Conservation (phyloP, 2,329 filamentous ascomycete genomes). For the Aspergillus neoniger region DNA sequence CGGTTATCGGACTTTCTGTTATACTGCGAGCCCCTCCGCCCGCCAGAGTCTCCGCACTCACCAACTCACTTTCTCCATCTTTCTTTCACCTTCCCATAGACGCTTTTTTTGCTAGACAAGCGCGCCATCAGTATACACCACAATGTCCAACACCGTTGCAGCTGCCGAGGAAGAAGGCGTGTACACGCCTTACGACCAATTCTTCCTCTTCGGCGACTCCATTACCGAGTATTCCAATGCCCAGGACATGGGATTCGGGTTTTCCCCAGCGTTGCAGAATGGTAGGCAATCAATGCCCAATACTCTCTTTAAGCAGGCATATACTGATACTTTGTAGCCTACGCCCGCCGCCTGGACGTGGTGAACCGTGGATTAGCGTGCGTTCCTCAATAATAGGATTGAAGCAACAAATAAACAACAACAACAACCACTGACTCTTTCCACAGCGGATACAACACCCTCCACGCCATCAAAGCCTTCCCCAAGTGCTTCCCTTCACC, state of each 20-base stretch:
- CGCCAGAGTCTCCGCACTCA: neutral
- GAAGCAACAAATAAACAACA: constrained; percentile 4
- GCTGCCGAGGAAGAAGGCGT: constrained; percentile 11
- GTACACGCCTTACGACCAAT: constrained; percentile 63
- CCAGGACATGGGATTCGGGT: constrained; percentile 68
- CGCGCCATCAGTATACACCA: neutral
- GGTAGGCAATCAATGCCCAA: constrained; percentile 51
- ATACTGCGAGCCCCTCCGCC: neutral
- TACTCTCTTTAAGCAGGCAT: neutral
- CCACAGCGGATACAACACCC: constrained; percentile 74
- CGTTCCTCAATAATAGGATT: constrained; percentile 7
- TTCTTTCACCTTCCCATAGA: neutral
- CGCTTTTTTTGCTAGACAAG: neutral
- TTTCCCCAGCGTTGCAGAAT: constrained; percentile 70
- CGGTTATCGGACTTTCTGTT: neutral
- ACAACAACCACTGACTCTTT: constrained; percentile 10
- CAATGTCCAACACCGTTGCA: constrained; percentile 14
- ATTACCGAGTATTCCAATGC: constrained; percentile 71
- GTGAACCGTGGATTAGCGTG: constrained; percentile 80
- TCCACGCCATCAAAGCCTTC: constrained; percentile 69
- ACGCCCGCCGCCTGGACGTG: constrained; percentile 76
- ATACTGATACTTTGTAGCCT: constrained; percentile 54
- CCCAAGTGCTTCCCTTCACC: constrained; percentile 71
- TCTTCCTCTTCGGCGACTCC: constrained; percentile 87
- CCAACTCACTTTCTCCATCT: neutral